These are phyloP conservation scores for Tricladium varicosporioides DNA, from an alignment of 2,329 filamentous ascomycete species.

Conservation along the genomic window DNA sequence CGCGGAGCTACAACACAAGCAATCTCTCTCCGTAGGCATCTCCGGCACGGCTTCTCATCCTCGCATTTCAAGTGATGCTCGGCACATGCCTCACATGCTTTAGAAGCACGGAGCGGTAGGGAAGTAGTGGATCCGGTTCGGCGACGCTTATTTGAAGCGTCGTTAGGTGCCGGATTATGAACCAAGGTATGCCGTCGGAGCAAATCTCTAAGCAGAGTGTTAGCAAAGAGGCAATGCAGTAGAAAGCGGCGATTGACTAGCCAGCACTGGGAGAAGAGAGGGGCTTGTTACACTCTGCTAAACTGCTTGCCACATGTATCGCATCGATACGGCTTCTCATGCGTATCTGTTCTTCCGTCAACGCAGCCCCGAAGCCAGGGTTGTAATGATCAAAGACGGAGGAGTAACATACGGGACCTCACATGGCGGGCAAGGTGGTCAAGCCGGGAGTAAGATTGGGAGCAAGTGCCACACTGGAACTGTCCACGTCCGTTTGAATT, in stretches of 20 bases:
- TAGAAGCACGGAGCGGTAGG: not conserved
- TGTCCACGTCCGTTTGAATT: not conserved
- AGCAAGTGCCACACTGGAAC: not conserved
- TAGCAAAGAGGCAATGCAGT: too few relatives aligned
- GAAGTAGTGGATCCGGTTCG: too few relatives aligned
- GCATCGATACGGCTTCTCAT: not conserved
- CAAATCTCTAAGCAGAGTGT: not conserved
- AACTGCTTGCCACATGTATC: not conserved
- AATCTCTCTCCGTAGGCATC: not conserved
- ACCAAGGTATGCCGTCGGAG: not conserved
- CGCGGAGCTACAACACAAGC: not conserved
- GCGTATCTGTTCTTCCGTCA: not conserved
- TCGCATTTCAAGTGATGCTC: not conserved
- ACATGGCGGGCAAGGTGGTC: not conserved
- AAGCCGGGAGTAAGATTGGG: not conserved
- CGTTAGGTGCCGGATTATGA: not conserved
- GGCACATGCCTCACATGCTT: not conserved
- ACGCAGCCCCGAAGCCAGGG: not conserved
- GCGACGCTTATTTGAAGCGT: too few relatives aligned
- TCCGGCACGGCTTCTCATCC: not conserved
- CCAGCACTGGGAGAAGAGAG: too few relatives aligned
- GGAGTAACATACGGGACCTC: not conserved
- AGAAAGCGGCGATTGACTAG: too few relatives aligned
- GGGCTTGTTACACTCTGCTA: not conserved
- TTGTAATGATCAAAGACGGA: not conserved